A percentile compares a stretch with the other conserved stretches of the same genome.
Evolutionary conservation across 2,329 filamentous ascomycete genomes (phyloP).

Genomic region (Phaeosphaeria sp.): DNA sequence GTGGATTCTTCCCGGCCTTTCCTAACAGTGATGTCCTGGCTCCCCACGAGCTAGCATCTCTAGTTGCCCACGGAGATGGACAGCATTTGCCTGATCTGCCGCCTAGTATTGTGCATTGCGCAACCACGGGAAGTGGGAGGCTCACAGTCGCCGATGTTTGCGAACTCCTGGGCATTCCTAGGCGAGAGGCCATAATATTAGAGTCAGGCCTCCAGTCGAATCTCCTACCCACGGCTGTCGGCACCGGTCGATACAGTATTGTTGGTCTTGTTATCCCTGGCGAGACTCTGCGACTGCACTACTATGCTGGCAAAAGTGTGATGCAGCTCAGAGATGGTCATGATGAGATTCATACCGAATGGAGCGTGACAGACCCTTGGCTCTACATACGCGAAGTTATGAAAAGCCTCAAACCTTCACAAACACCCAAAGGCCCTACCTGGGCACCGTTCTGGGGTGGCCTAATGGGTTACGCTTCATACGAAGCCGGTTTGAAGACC

Average conservation of each 20-base stretch:
- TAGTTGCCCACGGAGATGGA: conserved; percentile 37
- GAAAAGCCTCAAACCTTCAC: conserved; percentile 39
- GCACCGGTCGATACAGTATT: conserved; percentile 73
- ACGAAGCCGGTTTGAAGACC: conserved; percentile 77
- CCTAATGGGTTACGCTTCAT: conserved; percentile 83
- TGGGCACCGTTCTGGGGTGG: conserved; percentile 76
- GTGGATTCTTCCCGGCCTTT: conserved; percentile 6
- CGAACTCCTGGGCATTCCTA: conserved; percentile 41
- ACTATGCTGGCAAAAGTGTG: conserved; percentile 32
- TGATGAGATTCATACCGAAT: conserved; percentile 34
- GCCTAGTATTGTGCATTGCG: conserved; percentile 38
- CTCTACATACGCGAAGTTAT: conserved; percentile 50
- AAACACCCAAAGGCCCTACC: conserved; percentile 31
- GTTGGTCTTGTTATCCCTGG: conserved; percentile 68
- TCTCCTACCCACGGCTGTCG: conserved; percentile 49
- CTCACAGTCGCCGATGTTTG: conserved; percentile 47
- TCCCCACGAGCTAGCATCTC: conserved; percentile 29
- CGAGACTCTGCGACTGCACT: conserved; percentile 53
- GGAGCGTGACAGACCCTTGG: conserved; percentile 45
- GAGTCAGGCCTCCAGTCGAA: conserved; percentile 56
- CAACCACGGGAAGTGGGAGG: conserved; percentile 42
- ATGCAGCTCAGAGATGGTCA: conserved; percentile 40
- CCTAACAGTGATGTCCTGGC: conserved; percentile 22
- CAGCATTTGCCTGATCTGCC: conserved; percentile 29
- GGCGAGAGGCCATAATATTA: conserved; percentile 51